Base-by-base conservation (phyloP, 2,329 filamentous ascomycete genomes). In the Botrytis medusae region DNA sequence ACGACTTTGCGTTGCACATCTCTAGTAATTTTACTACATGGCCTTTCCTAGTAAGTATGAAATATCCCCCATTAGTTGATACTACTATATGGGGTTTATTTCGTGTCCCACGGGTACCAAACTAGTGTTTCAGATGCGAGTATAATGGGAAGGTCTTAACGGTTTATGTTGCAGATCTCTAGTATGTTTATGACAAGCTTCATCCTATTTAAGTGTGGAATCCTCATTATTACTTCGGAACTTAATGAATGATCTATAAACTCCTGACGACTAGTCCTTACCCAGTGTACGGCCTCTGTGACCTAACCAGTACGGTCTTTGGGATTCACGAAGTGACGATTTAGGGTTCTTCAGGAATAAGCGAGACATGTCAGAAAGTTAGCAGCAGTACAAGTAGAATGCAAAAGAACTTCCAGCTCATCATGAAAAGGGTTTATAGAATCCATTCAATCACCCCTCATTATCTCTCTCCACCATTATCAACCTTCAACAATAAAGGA, bases 211-310 rank as follows among this genome's bases (percentile, higher is more conserved):
- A 29, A 29, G 12, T 54, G 29, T 54, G 6, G 8, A 54, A 54
- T n/a, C 6, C n/a, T 16, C 2, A 16, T 54, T 54, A 29, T 25
- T 29, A 54, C 3, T 54, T 18, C 37, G 1, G 37, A 37, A n/a
- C n/a, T n/a, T n/a, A n/a, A n/a, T n/a, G n/a, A 37, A 37, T 7
- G 5, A n/a, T n/a, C 48, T n/a, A 14, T n/a, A 51, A 0, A 25
- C 4, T n/a, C 14, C 4, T 5, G 2, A 0, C 25, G n/a, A 2
- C 25, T 51, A 51, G 9, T 2, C 0, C 0, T 14, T 2, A 51
- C 48, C 22, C 22, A 1, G 46, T 25, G 10, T 25, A 25, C 48
- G 2, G 25, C 4, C 12, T 54, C 48, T 54, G 29, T 14, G 1
- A 22, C 46, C 2, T 29, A 54, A 29, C 1, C 51, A 54, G 14